Percentiles rank a stretch among this genome's conserved stretches.
phyloP scores from a whole-genome alignment of 306 rosid genomes.

The Luffa aegyptiaca region DNA sequence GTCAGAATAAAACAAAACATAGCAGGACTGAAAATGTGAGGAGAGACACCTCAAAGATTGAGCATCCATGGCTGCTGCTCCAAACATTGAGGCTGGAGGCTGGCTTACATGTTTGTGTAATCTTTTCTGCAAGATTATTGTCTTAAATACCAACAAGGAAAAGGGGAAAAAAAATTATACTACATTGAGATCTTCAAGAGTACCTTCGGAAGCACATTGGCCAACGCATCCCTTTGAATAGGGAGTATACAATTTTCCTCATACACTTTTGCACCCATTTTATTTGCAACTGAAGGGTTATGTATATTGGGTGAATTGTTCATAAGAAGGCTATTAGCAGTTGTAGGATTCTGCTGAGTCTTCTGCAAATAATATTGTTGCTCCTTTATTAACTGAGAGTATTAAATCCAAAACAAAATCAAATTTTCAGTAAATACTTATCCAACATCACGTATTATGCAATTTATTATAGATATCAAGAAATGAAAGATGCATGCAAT shows the following conservation, averaged over 20 bases:
- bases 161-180: background rate
- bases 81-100: conserved; percentile 29
- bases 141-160: conserved; percentile 4
- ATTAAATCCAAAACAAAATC: conserved; percentile 17
- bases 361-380: conserved; percentile 26
- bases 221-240: conserved; percentile 33
- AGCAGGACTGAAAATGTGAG: background rate
- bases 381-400: conserved; percentile 44
- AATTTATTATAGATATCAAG: background rate
- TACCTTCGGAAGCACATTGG: conserved; percentile 44
- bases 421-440: background rate
- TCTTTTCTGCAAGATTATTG: conserved; percentile 41
- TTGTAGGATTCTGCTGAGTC: conserved; percentile 25
- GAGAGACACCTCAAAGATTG: conserved; percentile 50
- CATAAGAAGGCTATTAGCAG: conserved; percentile 23
- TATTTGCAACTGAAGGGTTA: conserved; percentile 34
- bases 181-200: background rate
- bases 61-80: conserved; percentile 33
- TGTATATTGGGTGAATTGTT: conserved; percentile 34
- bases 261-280: conserved; percentile 28
- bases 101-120: conserved; percentile 25
- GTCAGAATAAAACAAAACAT: conserved; percentile 7
- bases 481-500: background rate
- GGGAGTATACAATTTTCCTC: conserved; percentile 43
- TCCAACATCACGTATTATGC: background rate